Percentiles rank a stretch among this genome's conserved stretches.
Evolutionary conservation across 164 flowering plant genomes (phyloP).

Genomic region (Vitis rotundifolia): DNA sequence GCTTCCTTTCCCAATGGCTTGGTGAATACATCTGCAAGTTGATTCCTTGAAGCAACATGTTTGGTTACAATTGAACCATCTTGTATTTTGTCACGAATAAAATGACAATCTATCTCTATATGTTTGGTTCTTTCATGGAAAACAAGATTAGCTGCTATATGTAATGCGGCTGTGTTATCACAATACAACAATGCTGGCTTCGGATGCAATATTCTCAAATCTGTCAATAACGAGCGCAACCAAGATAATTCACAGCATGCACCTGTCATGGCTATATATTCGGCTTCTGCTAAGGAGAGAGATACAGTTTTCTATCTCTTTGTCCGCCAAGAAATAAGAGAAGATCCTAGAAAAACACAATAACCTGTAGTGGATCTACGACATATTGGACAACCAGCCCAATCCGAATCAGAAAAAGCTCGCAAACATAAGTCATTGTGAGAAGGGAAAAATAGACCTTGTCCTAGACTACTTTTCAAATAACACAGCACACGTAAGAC

Average conservation of each 20-base stretch:
- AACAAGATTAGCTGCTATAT: too few relatives aligned
- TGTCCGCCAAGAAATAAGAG: not conserved
- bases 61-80: too few relatives aligned
- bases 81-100: too few relatives aligned
- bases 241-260: slow-evolving; percentile 12
- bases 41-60: too few relatives aligned
- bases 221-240: slow-evolving; percentile 7
- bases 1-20: too few relatives aligned
- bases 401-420: slow-evolving; percentile 9
- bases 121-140: too few relatives aligned
- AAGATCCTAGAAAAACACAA: not conserved
- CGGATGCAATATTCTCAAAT: slow-evolving; percentile 5
- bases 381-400: slow-evolving; percentile 3
- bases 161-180: too few relatives aligned
- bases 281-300: slow-evolving; percentile 17
- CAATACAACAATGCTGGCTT: too few relatives aligned
- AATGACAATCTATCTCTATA: too few relatives aligned
- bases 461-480: slow-evolving; percentile 2
- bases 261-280: slow-evolving; percentile 12
- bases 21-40: too few relatives aligned
- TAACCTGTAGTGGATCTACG: slow-evolving; percentile 4
- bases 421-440: not conserved
- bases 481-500: not conserved
- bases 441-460: not conserved
- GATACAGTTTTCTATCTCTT: slow-evolving; percentile 15